Base-by-base conservation (phyloP, 495 filamentous ascomycete genomes). In the Penicillium dipodomyicola region DNA sequence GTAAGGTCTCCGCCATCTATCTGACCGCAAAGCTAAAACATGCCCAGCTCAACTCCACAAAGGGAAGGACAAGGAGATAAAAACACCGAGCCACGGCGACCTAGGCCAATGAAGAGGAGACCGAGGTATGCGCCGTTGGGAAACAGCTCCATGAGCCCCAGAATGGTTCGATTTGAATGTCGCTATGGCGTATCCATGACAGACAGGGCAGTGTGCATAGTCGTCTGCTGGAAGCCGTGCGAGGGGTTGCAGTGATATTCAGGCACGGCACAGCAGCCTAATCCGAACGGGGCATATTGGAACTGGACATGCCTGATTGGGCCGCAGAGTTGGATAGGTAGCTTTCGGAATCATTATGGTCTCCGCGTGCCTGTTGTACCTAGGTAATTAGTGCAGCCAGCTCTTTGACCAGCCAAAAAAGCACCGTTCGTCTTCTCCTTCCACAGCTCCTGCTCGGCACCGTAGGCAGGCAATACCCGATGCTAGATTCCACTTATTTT, bases 251-350 rank as follows among this genome's bases (percentile, higher is more conserved):
- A 22, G n/a, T 14, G 57, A 60, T 59, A 58, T 42, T 56, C 57
- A 67, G 57, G 62, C 20, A 65, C 62, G 20, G 20, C 27, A 45
- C 54, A 57, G 46, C 11, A 48, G 19, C 20, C 59, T 50, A 52
- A 37, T 29, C 62, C 49, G 19, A 12, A 58, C 56, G 51, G 39
- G 65, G 62, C 9, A 59, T 56, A 29, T 35, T 39, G 19, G 52
- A 32, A 54, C 27, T 29, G 27, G 27, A 9, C 7, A 29, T 8
- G 6, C 47, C 33, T 37, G 47, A n/a, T 41, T 15, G 52, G 39
- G 19, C 25, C 11, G 19, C 8, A 19, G 39, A 22, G 19, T 12
- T 48, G 23, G 43, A 33, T 27, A 12, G 15, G n/a, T 22, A 15
- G 33, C 14, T 48, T 49, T 35, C 17, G 10, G 35, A 27, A 40